Base-by-base conservation (phyloP, 1,139 yeast species). In the Candida tetrigidarum region DNA sequence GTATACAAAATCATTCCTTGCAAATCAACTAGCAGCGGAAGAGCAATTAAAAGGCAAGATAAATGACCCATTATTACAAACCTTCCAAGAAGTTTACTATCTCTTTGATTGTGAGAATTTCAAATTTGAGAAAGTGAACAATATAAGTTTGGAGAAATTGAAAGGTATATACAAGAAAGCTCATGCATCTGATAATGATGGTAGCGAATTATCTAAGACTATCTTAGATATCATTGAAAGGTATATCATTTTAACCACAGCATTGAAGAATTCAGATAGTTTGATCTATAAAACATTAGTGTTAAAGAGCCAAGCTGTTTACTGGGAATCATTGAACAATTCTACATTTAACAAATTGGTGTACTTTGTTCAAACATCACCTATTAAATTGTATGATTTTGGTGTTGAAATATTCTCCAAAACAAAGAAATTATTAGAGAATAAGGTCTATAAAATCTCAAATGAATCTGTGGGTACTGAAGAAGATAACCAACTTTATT, bases 341-440 rank as follows among this genome's bases (percentile, higher is more conserved):
- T 69, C 74, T 12, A 43, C 54, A 5, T 37, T 56, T 22, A 55
- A 56, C 33, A 71, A 69, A 49, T 32, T 60, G 29, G 47, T 68
- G 10, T 74, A 69, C 51, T 64, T 66, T 20, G 50, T 71, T 3
- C 78, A 73, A 50, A 62, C 65, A 3, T 48, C 62, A 8, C 79
- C 79, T 1, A 23, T 52, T 5, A 60, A 55, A 34, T 11, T 62
- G 3, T 59, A 48, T 39, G 47, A 53, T 5, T 54, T 62, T 22
- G 50, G 50, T 2, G 12, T 29, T 20, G 41, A 45, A 14, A 39
- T 48, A 8, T 22, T 45, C 16, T 23, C 11, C 11, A 51, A 39
- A 23, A 44, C 54, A 3, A 42, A 32, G 18, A 26, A 34, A 16
- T 33, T 42, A 7, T 39, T 48, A 19, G 42, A 48, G 11, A 16